Evolutionary conservation across 2,329 filamentous ascomycete genomes (phyloP), one percentile per base, ranked within the genome.

Genomic region (Lizonia empirigonia): DNA sequence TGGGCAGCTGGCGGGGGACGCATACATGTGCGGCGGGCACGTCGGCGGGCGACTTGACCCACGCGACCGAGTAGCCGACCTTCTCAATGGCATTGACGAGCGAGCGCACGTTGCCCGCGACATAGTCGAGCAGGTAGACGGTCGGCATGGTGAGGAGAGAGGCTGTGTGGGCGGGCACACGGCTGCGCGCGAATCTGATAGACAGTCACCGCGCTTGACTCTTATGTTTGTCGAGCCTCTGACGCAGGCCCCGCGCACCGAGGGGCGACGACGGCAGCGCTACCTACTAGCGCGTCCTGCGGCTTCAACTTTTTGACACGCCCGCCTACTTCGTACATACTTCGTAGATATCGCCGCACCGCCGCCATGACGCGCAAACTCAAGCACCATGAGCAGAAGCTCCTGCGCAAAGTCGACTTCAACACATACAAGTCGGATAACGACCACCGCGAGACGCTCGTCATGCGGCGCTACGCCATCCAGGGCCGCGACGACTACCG

Each of bases 1-100:
- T 44, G 42, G 35, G 33, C 55, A 18, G 40, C 23, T 22, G 20
- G 38, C 27, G 18, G 20, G 16, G 50, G 30, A 2, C 20, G 23
- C 60, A 50, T 79, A 96, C 92, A 77, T 96, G 90, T 61, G 93
- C 94, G 64, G 87, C 85, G 56, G 85, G 78, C 46, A 99, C 85
- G 74, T 97, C 91, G 63, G 89, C 85, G 4, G 94, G 94, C 26
- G 85, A 85, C 65, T 82, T 88, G 62, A 99, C 82, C 94, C 93
- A 97, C 78, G 94, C 89, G 37, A 99, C 90, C 35, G 89, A 84
- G 73, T 93, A 97, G 55, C 94, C 94, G 52, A 93, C 83, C 76
- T 94, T 96, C 75, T 99, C 93, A 68, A 99, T 96, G 65, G 93
- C 94, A 80, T 99, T 99, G 71, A 92, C 93, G 66, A 99, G 84